Evolutionary conservation across 1,139 yeast species (phyloP), one percentile per base, ranked within the genome.

Genomic region (Pneumocystis carinii): DNA sequence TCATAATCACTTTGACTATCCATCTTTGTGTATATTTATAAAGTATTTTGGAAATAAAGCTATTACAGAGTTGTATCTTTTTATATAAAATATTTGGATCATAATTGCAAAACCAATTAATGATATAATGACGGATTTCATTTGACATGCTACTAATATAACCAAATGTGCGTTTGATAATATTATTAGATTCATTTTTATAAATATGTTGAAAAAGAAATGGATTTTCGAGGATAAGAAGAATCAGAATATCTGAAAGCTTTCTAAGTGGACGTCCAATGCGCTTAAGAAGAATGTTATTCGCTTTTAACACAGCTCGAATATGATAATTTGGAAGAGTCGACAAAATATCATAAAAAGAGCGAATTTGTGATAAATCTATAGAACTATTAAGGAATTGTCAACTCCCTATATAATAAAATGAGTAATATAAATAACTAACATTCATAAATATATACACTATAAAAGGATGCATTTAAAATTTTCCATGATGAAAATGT

Each of bases 101-200:
- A 71, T 42, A 77, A 72, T 62, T 79, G 75, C 6, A 84, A 77
- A 69, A 85, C 86, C 89, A 85, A 66, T 81, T 78, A 1, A 83
- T 77, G 42, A 86, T 70, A 67, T 79, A 79, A 57, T 79, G 80
- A 1, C 79, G 71, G 14, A 75, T 71, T 0, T 74, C 69, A 2
- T 78, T 72, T 39, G 79, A 77, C 3, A 80, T 69, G 67, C 83
- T 79, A 0, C 92, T 78, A 61, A 88, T 69, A 4, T 85, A 75
- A 0, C 95, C 95, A 55, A 87, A 75, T 2, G 82, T 74, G 61
- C 90, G 76, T 69, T 85, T 86, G 32, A 84, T 71, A 2, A 89
- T 77, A 62, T 87, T 24, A 35, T n/a, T 63, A 59, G 41, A 37
- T 36, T 17, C 48, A 27, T 17, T 29, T 61, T 17, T 59, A 62